phyloP scores from a whole-genome alignment of 2,329 filamentous ascomycete species.

The Fusarium pseudograminearum region DNA sequence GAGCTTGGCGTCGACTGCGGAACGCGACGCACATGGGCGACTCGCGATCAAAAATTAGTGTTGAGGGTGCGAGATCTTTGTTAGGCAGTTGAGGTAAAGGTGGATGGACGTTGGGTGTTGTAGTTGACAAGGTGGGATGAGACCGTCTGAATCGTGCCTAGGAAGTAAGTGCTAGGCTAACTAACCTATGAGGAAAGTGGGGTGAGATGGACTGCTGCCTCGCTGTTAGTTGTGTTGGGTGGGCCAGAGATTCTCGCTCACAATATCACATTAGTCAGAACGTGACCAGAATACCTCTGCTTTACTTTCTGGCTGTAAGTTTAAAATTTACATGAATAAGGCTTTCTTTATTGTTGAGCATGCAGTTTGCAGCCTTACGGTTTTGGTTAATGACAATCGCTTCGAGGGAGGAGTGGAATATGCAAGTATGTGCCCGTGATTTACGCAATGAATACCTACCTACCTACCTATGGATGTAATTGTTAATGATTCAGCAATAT shows the following conservation, averaged over 20 bases:
- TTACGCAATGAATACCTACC: neutral
- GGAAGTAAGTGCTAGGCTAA: neutral
- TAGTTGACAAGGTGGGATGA: conserved; percentile 30
- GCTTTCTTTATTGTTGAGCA: neutral
- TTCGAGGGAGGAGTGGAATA: neutral
- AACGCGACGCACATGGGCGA: conserved; percentile 34
- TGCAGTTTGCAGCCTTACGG: neutral
- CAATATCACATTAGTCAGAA: neutral
- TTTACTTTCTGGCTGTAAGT: too few species aligned
- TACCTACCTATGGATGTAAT: neutral
- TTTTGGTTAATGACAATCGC: neutral
- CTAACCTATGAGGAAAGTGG: conserved; percentile 39
- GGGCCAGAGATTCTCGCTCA: neutral
- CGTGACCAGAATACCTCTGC: neutral
- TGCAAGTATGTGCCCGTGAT: neutral
- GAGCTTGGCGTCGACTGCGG: conserved; percentile 4
- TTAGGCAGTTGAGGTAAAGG: conserved; percentile 2
- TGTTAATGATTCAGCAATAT: neutral
- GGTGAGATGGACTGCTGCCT: conserved; percentile 12
- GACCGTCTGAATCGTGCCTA: conserved; percentile 23
- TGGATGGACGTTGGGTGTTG: conserved; percentile 12
- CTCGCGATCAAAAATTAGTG: conserved; percentile 7
- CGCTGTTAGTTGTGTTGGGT: conserved; percentile 3
- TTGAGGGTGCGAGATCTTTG: conserved; percentile 3
- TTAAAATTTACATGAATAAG: neutral